Evolutionary conservation across 2,329 filamentous ascomycete genomes (phyloP).

Genomic region (Pseudocercospora musae): DNA sequence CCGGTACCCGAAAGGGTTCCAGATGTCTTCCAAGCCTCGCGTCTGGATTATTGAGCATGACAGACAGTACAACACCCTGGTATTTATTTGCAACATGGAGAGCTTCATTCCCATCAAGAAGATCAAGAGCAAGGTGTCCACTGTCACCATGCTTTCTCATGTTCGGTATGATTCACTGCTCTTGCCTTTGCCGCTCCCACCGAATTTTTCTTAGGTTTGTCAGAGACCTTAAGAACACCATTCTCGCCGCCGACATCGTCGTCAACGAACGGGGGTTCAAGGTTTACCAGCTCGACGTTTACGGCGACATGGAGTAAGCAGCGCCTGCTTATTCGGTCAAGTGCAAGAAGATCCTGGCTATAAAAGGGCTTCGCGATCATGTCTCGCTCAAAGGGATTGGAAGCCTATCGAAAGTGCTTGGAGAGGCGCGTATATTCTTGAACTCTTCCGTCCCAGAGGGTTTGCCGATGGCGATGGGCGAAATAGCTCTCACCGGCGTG

Average conservation of each 20-base stretch:
- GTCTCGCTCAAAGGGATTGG: constrained; percentile 52
- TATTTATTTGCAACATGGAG: constrained; percentile 59
- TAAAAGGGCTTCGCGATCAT: constrained; percentile 44
- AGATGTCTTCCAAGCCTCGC: constrained; percentile 13
- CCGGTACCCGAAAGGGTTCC: constrained; percentile 5
- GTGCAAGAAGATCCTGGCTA: constrained; percentile 52
- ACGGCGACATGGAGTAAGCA: constrained; percentile 57
- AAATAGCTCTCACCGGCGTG: constrained; percentile 46
- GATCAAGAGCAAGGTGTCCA: constrained; percentile 51
- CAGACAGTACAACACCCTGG: too few relatives aligned
- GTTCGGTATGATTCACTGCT: constrained; percentile 34
- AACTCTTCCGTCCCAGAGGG: constrained; percentile 43
- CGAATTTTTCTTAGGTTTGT: constrained; percentile 31
- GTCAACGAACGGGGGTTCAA: constrained; percentile 59
- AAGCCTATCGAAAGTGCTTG: constrained; percentile 52
- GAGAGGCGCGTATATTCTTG: constrained; percentile 55
- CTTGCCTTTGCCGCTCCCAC: not conserved
- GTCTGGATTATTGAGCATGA: too few relatives aligned
- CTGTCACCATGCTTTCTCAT: constrained; percentile 60
- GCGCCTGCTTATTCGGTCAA: constrained; percentile 55
- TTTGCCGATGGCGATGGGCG: constrained; percentile 45
- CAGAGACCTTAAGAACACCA: constrained; percentile 60
- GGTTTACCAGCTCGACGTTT: constrained; percentile 57
- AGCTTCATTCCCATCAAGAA: constrained; percentile 55
- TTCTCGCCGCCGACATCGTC: constrained; percentile 58